Conservation (phyloP, 2,329 filamentous ascomycete species). For the Cordyceps pruinosa region DNA sequence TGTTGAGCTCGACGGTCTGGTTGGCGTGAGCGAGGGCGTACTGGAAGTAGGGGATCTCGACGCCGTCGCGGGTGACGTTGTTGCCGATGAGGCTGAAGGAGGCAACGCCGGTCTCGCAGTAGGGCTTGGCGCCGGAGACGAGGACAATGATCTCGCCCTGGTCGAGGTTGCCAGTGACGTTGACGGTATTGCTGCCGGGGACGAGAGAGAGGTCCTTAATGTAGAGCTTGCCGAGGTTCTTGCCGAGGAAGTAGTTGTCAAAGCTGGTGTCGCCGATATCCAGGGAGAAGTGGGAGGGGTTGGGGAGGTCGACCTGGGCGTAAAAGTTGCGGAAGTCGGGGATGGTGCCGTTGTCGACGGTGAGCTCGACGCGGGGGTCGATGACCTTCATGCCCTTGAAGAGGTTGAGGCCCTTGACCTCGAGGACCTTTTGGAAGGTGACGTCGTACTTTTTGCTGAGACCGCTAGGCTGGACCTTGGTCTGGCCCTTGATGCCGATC, state of each 20-base stretch:
- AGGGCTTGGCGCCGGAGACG: conserved; percentile 33
- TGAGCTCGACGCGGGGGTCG: conserved; percentile 40
- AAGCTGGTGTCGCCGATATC: conserved; percentile 61
- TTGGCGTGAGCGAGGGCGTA: conserved; percentile 45
- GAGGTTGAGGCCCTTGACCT: conserved; percentile 44
- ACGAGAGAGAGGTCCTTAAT: conserved; percentile 51
- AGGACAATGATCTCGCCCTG: conserved; percentile 40
- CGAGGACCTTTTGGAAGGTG: conserved; percentile 50
- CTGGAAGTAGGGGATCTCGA: conserved; percentile 49
- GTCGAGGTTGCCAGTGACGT: conserved; percentile 47
- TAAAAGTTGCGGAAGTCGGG: conserved; percentile 48
- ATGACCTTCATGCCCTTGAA: conserved; percentile 49
- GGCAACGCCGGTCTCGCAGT: conserved; percentile 48
- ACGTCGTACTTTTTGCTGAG: conserved; percentile 42
- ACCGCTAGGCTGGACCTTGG: conserved; percentile 43
- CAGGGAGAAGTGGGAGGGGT: conserved; percentile 56
- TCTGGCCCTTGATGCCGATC: conserved; percentile 46
- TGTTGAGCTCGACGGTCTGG: conserved; percentile 46
- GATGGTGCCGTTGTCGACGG: conserved; percentile 30
- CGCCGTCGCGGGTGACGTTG: conserved; percentile 42
- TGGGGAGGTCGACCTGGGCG: conserved; percentile 54
- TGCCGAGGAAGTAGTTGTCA: conserved; percentile 46
- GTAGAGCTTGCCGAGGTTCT: conserved; percentile 46
- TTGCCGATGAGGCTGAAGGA: conserved; percentile 49
- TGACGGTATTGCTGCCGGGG: conserved; percentile 52